These are phyloP conservation scores for Benincasa hispida DNA, from an alignment of 306 rosid genomes.

Conservation along the genomic window DNA sequence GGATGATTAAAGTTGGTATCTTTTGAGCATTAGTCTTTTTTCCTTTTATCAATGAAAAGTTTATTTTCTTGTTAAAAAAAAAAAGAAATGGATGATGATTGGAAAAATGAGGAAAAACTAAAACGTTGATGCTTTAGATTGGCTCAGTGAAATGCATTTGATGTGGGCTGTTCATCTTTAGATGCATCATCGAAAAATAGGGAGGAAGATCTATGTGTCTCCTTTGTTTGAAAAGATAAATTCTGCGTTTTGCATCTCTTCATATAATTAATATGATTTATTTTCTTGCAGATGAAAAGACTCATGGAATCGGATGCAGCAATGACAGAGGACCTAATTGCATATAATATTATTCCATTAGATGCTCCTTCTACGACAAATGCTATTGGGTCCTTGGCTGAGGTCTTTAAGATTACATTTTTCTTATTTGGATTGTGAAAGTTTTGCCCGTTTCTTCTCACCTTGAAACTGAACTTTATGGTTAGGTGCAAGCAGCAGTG, in stretches of 20 bases:
- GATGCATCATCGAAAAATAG: too few species aligned
- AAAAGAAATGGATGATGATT: too few species aligned
- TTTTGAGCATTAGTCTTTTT: too few species aligned
- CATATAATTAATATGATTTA: not conserved
- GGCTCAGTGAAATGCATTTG: too few species aligned
- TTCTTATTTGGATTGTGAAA: not conserved
- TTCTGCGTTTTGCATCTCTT: not conserved
- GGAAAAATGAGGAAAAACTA: too few species aligned
- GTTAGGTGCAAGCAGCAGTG: conserved; percentile 79
- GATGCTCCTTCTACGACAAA: conserved; percentile 70
- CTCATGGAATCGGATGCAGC: conserved; percentile 81
- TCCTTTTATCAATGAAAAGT: too few species aligned
- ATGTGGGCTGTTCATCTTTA: too few species aligned
- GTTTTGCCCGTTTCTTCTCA: not conserved
- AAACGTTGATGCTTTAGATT: too few species aligned
- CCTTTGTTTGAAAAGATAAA: too few species aligned
- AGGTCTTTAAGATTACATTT: conserved; percentile 32
- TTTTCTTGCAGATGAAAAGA: conserved; percentile 53
- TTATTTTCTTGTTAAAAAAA: too few species aligned
- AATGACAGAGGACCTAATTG: conserved; percentile 74
- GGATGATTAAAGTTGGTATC: too few species aligned
- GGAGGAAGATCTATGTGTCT: too few species aligned
- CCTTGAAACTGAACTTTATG: conserved; percentile 1
- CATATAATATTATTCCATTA: conserved; percentile 82
- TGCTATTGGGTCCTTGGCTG: conserved; percentile 41